Conservation (phyloP, 441 rosid species). For the Gossypium schwendimanii region DNA sequence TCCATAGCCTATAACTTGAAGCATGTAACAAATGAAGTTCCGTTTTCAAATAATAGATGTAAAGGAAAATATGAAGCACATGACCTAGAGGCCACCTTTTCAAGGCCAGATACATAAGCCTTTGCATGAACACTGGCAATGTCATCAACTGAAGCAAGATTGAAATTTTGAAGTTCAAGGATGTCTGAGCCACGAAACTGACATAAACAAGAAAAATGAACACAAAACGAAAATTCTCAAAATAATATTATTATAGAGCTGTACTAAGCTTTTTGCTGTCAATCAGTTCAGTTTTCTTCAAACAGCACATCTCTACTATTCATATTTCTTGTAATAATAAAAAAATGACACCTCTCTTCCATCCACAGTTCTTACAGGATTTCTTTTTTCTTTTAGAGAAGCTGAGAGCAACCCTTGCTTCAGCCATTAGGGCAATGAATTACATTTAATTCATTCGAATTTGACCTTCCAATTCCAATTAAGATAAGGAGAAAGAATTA, state of each 20-base stretch:
- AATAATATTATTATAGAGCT: background rate
- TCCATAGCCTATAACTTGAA: constrained; percentile 63
- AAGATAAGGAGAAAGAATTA: background rate
- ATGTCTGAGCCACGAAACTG: constrained; percentile 73
- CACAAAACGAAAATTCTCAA: background rate
- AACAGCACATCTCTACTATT: background rate
- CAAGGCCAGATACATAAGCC: constrained; percentile 84
- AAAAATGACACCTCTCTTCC: background rate
- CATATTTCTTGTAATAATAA: background rate
- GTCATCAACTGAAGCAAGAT: constrained; percentile 70
- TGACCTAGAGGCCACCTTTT: constrained; percentile 46
- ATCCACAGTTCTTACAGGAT: background rate
- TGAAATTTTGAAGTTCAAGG: constrained; percentile 59
- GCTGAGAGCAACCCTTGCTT: background rate
- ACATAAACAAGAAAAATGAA: constrained; percentile 12
- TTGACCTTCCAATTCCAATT: background rate
- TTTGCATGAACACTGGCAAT: constrained; percentile 70
- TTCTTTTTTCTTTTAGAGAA: background rate
- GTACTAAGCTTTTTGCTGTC: background rate
- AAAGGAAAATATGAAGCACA: background rate
- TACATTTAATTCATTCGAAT: background rate
- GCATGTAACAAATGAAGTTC: background rate
- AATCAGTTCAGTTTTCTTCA: background rate
- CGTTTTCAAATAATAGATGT: background rate
- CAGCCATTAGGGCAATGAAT: background rate